Conservation (phyloP, 2,329 filamentous ascomycete species). For the Trichoderma aggressivum region DNA sequence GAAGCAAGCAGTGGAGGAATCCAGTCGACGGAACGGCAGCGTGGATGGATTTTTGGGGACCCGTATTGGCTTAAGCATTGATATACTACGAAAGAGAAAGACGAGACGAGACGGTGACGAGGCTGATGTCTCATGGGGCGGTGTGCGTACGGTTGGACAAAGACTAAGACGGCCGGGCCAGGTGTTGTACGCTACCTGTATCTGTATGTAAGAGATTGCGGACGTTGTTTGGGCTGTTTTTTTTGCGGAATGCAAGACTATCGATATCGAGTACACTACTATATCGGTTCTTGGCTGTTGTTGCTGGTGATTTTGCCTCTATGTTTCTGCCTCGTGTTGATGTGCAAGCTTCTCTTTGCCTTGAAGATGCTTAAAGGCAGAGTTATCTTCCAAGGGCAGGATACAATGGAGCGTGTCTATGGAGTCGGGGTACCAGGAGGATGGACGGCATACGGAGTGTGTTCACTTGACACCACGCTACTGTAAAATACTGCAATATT, state of each 20-base stretch:
- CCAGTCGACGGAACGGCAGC: not conserved
- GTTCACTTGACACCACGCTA: not conserved
- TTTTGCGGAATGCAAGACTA: not conserved
- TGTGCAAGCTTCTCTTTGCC: not conserved
- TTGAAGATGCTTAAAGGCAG: not conserved
- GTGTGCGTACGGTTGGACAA: not conserved
- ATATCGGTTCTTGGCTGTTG: not conserved
- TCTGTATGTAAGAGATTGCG: slow-evolving; percentile 13
- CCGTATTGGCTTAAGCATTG: not conserved
- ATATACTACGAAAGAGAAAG: not conserved
- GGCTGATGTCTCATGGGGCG: not conserved
- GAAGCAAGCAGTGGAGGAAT: not conserved
- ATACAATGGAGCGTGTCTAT: not conserved
- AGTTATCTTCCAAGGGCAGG: not conserved
- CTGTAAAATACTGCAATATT: no score
- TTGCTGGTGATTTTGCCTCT: not conserved
- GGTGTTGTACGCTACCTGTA: slow-evolving; percentile 16
- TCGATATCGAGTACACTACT: not conserved
- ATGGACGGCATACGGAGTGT: not conserved
- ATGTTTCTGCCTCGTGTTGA: not conserved
- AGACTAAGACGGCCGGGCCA: not conserved
- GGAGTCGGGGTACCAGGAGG: not conserved
- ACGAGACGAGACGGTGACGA: not conserved
- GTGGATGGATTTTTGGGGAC: not conserved
- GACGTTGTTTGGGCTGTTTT: not conserved